These are phyloP conservation scores for Rutstroemia sydowiana DNA, from an alignment of 2,329 filamentous ascomycete species.

Conservation along the genomic window DNA sequence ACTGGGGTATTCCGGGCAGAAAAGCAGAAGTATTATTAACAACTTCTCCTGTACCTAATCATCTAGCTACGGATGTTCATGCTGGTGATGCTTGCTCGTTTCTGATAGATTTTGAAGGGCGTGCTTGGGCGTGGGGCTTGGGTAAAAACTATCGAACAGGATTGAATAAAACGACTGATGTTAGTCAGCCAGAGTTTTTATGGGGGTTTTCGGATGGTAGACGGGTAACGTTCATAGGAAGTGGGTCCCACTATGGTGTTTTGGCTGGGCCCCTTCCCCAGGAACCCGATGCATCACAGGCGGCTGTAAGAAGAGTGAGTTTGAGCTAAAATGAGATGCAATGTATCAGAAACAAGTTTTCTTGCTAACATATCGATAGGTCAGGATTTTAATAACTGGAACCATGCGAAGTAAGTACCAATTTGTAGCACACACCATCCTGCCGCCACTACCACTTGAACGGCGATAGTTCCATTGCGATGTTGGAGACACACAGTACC, in stretches of 20 bases:
- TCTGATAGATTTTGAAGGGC: conserved; percentile 59
- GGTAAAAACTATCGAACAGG: conserved; percentile 74
- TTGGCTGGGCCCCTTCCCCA: conserved; percentile 45
- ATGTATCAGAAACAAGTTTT: no score
- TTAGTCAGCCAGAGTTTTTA: conserved; percentile 66
- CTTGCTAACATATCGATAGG: no score
- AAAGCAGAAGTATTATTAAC: conserved; percentile 65
- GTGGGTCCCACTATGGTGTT: conserved; percentile 74
- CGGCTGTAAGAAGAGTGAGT: no score
- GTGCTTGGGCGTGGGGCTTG: conserved; percentile 74
- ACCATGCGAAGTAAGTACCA: no score
- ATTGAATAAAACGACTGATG: conserved; percentile 67
- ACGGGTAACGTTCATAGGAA: conserved; percentile 67
- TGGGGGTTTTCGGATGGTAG: conserved; percentile 81
- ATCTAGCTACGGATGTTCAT: conserved; percentile 37
- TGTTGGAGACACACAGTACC: no score
- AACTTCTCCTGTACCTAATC: conserved; percentile 46
- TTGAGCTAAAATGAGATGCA: no score
- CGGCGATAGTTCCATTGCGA: no score
- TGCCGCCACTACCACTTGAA: no score
- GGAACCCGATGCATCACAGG: no score
- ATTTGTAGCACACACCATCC: no score
- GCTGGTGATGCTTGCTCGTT: conserved; percentile 67
- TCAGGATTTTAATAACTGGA: no score
- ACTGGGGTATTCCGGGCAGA: conserved; percentile 52